Base-by-base conservation (phyloP, 805 yeast genomes). In the Sporopachydermia quercuum region DNA sequence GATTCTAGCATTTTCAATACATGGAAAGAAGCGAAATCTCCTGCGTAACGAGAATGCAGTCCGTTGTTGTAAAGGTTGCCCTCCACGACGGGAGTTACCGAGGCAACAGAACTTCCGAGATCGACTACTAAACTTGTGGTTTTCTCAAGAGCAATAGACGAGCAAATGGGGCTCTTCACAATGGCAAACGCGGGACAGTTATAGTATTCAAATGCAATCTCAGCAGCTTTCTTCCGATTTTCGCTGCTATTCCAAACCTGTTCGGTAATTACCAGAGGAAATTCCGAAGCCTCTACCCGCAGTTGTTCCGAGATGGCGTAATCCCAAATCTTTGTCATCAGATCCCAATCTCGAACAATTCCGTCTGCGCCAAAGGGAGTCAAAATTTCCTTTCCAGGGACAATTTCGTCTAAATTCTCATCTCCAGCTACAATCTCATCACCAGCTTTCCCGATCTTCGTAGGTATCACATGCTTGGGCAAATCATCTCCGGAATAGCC, bases 51-150 rank as follows among this genome's bases (percentile, higher is more conserved):
- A 13, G 83, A 71, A 55, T 74, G 79, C 44, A 70, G 62, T 3
- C 74, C 30, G 8, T 23, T 23, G n/a, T 23, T 23, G 40, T 79
- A 68, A 39, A 84, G 70, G 13, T 71, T 68, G 33, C 94, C 95
- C 49, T 81, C 86, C 45, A 74, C 60, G 15, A 84, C 70, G 5
- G 94, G 93, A 0, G 91, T 79, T 5, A 84, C 82, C 19, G 77
- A 68, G 14, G 78, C 68, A 3, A 73, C 70, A 3, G 78, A 65
- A 5, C 81, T 66, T 2, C 95, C 96, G 36, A 86, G 58, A 54
- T 87, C 95, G 17, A 86, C 68, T 5, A 86, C 83, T 43, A 87
- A 63, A 3, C 89, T 85, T 6, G 80, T 77, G 17, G 82, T 70
- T 51, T 76, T 75, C 1, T 93, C 89, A 37, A 76, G 36, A 15